Percentiles rank a stretch among this genome's conserved stretches.
phyloP scores from a whole-genome alignment of 192 early-diverging fungal genomes.

The Gonapodya sp. region DNA sequence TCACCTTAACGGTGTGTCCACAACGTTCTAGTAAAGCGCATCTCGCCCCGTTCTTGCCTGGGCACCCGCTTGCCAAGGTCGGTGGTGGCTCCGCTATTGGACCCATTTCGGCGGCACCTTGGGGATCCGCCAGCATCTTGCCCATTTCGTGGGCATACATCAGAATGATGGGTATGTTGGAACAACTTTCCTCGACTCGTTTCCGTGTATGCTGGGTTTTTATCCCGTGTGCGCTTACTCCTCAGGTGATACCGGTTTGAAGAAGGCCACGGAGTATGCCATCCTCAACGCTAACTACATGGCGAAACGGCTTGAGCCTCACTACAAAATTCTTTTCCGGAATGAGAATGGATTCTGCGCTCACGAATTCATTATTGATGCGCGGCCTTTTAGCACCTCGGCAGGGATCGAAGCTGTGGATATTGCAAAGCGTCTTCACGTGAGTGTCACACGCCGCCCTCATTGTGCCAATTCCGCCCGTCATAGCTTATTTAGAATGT shows the following conservation, averaged over 20 bases:
- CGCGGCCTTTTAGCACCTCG: constrained; percentile 70
- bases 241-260: constrained; percentile 68
- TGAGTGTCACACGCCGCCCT: constrained; percentile 12
- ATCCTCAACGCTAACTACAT: constrained; percentile 99
- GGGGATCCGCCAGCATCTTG: constrained; percentile 88
- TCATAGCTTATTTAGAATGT: constrained; percentile 15
- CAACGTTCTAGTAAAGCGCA: constrained; percentile 56
- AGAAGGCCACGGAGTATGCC: constrained; percentile 76
- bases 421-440: constrained; percentile 89
- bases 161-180: constrained; percentile 82
- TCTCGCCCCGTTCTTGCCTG: constrained; percentile 84
- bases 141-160: constrained; percentile 99
- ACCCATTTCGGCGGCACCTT: constrained; percentile 92
- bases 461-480: background rate
- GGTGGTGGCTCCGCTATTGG: constrained; percentile 67
- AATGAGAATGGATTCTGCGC: constrained; percentile 94
- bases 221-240: too few relatives aligned
- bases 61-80: constrained; percentile 70
- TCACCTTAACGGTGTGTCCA: background rate
- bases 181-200: too few relatives aligned
- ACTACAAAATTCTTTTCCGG: constrained; percentile 88
- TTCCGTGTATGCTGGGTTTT: too few relatives aligned
- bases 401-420: constrained; percentile 87
- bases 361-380: constrained; percentile 98
- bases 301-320: constrained; percentile 74